These are phyloP conservation scores for Inga leiocalycina DNA, from an alignment of 306 rosid species.

Conservation along the genomic window DNA sequence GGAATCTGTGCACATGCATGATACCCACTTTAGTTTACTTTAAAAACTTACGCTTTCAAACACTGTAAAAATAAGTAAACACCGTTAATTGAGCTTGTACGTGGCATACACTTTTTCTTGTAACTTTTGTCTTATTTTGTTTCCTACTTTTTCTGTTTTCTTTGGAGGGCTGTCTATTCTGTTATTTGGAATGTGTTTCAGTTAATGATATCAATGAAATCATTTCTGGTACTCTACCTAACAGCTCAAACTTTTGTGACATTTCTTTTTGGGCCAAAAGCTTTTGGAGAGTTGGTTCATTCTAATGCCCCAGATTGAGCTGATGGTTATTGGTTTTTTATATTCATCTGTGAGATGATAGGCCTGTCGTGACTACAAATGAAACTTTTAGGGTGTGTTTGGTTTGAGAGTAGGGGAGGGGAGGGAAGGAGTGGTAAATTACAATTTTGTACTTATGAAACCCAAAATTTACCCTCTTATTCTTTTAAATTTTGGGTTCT, in stretches of 20 bases:
- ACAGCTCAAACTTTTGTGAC: background rate
- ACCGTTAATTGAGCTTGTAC: background rate
- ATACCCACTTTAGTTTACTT: no score
- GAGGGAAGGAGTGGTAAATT: no score
- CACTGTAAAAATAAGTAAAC: background rate
- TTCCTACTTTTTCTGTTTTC: background rate
- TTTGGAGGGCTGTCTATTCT: background rate
- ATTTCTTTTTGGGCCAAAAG: background rate
- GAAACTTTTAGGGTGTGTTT: background rate
- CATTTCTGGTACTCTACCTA: background rate
- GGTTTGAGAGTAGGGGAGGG: no score
- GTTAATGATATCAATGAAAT: background rate
- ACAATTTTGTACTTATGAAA: no score
- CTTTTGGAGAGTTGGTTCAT: background rate
- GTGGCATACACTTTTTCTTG: background rate
- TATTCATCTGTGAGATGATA: background rate
- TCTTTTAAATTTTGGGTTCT: no score
- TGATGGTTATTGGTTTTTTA: background rate
- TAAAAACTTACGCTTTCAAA: background rate
- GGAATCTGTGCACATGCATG: no score
- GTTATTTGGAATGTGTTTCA: background rate
- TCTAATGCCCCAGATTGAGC: background rate
- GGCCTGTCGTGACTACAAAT: background rate
- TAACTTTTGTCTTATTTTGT: background rate
- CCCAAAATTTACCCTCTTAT: no score